Conservation (phyloP, 257 asterid species). For the Solanum chaucha region DNA sequence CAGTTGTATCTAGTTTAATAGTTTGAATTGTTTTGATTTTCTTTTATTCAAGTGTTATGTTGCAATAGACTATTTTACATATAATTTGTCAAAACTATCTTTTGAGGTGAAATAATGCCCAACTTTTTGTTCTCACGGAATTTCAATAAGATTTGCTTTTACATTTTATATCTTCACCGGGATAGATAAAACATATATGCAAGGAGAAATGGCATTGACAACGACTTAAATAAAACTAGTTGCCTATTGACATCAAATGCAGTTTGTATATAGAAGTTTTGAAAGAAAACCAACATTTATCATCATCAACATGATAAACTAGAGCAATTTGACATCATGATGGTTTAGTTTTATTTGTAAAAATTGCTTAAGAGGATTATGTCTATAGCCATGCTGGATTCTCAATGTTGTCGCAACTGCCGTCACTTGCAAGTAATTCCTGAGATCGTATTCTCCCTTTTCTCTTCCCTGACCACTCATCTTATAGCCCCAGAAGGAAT, state of each 20-base stretch:
- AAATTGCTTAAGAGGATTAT: neutral
- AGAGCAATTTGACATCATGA: neutral
- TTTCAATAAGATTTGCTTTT: neutral
- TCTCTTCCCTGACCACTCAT: constrained; percentile 96
- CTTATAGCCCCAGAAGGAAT: constrained; percentile 97
- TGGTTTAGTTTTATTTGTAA: neutral
- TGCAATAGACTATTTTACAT: neutral
- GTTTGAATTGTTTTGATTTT: too few species aligned
- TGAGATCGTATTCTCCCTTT: constrained; percentile 82
- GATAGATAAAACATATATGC: neutral
- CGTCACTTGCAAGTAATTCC: constrained; percentile 85
- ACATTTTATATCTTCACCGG: neutral
- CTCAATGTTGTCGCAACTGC: constrained; percentile 73
- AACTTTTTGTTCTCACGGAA: too few species aligned
- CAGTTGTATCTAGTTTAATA: too few species aligned
- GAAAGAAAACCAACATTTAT: neutral
- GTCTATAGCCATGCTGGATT: constrained; percentile 90
- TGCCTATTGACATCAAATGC: neutral
- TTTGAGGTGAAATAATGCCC: neutral
- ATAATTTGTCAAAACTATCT: neutral
- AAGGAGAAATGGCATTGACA: neutral
- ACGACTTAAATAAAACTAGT: neutral
- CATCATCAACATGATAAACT: neutral
- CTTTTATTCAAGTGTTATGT: too few species aligned
- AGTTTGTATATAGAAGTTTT: neutral